Conservation (phyloP, 805 yeast genomes). For the Barnettozyma vustinii region DNA sequence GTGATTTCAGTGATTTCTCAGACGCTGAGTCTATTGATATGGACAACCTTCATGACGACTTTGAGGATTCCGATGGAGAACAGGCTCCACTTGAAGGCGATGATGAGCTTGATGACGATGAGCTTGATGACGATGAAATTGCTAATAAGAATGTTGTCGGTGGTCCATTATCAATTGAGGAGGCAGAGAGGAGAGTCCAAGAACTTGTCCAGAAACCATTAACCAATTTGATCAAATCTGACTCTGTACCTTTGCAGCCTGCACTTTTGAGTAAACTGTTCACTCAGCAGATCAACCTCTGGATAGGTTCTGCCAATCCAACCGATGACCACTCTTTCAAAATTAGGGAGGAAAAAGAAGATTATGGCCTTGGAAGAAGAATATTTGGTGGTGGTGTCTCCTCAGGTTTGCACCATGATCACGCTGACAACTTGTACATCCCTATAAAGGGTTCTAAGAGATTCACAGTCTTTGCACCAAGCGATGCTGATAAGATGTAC, state of each 20-base stretch:
- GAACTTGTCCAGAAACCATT: conserved; percentile 62
- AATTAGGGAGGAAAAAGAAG: conserved; percentile 18
- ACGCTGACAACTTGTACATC: conserved; percentile 69
- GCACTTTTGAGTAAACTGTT: conserved; percentile 36
- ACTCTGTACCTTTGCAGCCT: conserved; percentile 37
- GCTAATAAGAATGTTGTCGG: conserved; percentile 14
- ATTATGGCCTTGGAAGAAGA: conserved; percentile 45
- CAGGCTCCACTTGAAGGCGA: background rate
- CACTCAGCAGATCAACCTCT: conserved; percentile 69
- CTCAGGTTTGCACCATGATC: conserved; percentile 77
- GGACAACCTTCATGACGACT: conserved; percentile 44
- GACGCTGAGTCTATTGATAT: conserved; percentile 39
- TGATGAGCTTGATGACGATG: conserved; percentile 9
- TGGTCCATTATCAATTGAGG: conserved; percentile 27
- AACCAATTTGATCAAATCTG: conserved; percentile 32
- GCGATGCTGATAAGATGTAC: conserved; percentile 50
- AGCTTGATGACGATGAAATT: conserved; percentile 9
- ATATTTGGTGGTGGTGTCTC: conserved; percentile 58
- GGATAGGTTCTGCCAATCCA: conserved; percentile 50
- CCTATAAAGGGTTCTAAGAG: conserved; percentile 56
- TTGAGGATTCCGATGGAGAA: conserved; percentile 31
- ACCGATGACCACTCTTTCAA: conserved; percentile 11
- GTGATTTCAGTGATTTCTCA: conserved; percentile 23
- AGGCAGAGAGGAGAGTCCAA: conserved; percentile 36
- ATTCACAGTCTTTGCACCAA: conserved; percentile 63